Evolutionary conservation across 805 yeast genomes (phyloP).

Genomic region (Helenozyma baotianmanensis): DNA sequence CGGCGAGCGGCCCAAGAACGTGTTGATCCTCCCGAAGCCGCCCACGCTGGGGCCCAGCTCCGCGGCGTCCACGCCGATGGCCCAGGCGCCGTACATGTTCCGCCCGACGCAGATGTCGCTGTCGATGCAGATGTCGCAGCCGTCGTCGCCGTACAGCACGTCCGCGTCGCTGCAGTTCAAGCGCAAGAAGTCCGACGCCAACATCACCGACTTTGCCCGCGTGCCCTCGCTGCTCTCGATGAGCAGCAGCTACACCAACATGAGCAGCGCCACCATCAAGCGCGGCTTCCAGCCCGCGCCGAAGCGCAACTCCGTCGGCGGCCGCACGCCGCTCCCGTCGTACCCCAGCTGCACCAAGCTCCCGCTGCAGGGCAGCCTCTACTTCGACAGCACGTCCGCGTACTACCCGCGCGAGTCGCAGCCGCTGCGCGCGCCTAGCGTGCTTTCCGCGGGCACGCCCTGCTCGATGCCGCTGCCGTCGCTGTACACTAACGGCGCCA

Average conservation of each 20-base stretch:
- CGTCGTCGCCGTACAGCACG: constrained; percentile 16
- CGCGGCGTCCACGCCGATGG: not conserved
- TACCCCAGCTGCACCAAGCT: no score
- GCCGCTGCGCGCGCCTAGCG: no score
- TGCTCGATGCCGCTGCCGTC: constrained; percentile 1
- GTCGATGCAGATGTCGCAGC: constrained; percentile 7
- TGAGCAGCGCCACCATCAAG: constrained; percentile 4
- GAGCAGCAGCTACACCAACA: constrained; percentile 7
- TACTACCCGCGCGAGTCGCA: constrained; percentile 3
- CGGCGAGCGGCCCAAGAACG: constrained; percentile 27
- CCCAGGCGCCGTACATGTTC: constrained; percentile 1
- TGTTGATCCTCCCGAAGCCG: constrained; percentile 40
- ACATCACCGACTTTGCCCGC: constrained; percentile 17
- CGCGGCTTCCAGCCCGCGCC: constrained; percentile 17
- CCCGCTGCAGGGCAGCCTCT: constrained; percentile 3
- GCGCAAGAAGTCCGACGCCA: constrained; percentile 38
- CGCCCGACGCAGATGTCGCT: constrained; percentile 1
- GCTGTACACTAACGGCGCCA: no score
- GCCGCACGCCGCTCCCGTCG: no score
- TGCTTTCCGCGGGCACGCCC: constrained; percentile 5
- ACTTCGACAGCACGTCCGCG: constrained; percentile 6
- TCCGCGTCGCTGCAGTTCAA: constrained; percentile 30
- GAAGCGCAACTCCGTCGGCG: constrained; percentile 6
- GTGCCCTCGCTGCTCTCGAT: constrained; percentile 14
- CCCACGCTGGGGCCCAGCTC: constrained; percentile 6